Conservation (phyloP, 805 yeast species). For the Ogataea pignaliae region DNA sequence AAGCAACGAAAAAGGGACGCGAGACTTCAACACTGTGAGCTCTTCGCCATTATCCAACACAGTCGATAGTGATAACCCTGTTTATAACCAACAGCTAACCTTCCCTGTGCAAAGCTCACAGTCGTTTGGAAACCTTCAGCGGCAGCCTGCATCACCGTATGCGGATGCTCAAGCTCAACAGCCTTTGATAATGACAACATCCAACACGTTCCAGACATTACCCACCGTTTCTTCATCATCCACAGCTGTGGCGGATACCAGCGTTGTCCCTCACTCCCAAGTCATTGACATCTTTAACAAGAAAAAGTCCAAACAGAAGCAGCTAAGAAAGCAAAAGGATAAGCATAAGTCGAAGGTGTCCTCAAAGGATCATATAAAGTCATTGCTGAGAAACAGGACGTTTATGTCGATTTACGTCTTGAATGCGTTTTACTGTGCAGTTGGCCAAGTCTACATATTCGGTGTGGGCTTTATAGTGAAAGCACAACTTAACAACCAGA, state of each 20-base stretch:
- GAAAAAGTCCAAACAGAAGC: conserved; percentile 2
- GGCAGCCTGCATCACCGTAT: neutral
- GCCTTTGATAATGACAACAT: neutral
- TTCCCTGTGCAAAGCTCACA: neutral
- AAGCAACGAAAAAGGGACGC: neutral
- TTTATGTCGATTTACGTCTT: conserved; percentile 51
- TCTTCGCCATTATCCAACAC: conserved; percentile 5
- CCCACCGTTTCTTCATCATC: neutral
- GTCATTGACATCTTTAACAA: conserved; percentile 4
- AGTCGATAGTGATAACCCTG: neutral
- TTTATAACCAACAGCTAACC: too few species aligned
- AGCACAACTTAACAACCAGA: conserved; percentile 33
- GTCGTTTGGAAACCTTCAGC: neutral
- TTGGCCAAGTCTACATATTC: conserved; percentile 70
- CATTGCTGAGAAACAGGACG: conserved; percentile 26
- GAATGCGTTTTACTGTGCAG: conserved; percentile 54
- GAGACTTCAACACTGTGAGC: conserved; percentile 4
- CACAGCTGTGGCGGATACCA: neutral
- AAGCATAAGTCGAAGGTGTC: conserved; percentile 10
- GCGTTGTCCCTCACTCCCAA: too few species aligned
- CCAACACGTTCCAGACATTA: neutral
- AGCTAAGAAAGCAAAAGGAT: conserved; percentile 5
- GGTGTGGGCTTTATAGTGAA: conserved; percentile 70
- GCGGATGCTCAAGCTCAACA: neutral
- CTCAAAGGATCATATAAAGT: conserved; percentile 20